Evolutionary conservation across 176 grass and related monocot species (phyloP), one percentile per base, ranked within the genome.

Genomic region (Cenchrus fungigraminus): DNA sequence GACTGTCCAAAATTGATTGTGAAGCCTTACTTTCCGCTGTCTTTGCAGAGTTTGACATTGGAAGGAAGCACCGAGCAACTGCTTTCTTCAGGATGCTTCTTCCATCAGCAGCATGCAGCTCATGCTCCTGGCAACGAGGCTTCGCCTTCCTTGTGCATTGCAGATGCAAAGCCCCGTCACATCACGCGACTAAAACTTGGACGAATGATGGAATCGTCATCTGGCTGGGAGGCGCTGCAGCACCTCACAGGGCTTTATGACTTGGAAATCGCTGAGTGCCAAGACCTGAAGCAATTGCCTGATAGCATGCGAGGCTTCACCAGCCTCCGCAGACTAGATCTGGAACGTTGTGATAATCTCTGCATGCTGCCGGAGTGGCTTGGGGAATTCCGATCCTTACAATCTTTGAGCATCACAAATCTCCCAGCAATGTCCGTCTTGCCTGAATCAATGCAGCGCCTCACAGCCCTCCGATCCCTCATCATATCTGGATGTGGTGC

Each of bases 331-430:
- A 50, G 10, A 2, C 9, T 50, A 10, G 10, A 12, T 0, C 8
- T 50, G 9, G 2, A 12, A 50, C 9, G 2, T 1, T 50, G 49
- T 1, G 1, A 12, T 12, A 50, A 50, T 28, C 42, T 70, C 43
- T 50, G 49, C 9, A 13, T 11, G n/a, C n/a, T 78, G 3, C 76
- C 58, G 1, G 76, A 64, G 3, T 77, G 76, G 58, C 42, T 78
- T 49, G 76, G 59, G 6, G 76, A 78, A 17, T 12, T 78, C 31
- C 8, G 19, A 28, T 75, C 29, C 37, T 31, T 75, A 40, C 7
- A 75, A 1, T 0, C 0, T 10, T 16, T 75, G 51, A 0, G 0
- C 8, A 0, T 75, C 0, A 0, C 0, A 2, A 2, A 3, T 19
- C 6, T n/a, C 17, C 16, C 67, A 70, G 12, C 0, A 11, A 11